These are phyloP conservation scores for Datura wrightii DNA, from an alignment of 257 asterid species.

Conservation along the genomic window DNA sequence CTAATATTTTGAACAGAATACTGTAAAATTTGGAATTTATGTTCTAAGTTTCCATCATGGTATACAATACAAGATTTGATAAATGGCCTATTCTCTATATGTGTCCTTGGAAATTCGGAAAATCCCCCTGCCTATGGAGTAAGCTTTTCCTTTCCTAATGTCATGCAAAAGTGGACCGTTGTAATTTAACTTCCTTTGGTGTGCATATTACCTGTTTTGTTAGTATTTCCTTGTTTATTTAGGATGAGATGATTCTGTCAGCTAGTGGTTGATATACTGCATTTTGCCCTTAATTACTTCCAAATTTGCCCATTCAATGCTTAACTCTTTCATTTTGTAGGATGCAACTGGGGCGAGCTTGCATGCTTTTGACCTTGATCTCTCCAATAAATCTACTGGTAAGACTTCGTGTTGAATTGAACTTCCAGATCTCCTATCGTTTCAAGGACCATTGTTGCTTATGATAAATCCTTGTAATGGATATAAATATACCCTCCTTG, in stretches of 20 bases:
- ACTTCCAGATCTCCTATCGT: not conserved
- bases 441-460: not conserved
- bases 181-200: not conserved
- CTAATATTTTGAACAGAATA: not conserved
- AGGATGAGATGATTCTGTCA: not conserved
- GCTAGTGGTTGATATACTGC: not conserved
- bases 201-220: not conserved
- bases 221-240: not conserved
- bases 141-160: not conserved
- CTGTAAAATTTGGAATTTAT: not conserved
- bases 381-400: conserved; percentile 58
- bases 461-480: conserved; percentile 5
- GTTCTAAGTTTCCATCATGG: conserved; percentile 1
- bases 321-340: conserved; percentile 1
- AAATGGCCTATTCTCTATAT: not conserved
- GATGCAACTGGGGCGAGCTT: conserved; percentile 36
- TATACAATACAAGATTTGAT: not conserved
- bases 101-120: not conserved
- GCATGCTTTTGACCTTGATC: conserved; percentile 79
- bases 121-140: conserved; percentile 15
- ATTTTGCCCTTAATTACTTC: conserved; percentile 13
- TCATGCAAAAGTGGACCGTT: not conserved
- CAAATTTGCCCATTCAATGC: not conserved
- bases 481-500: not conserved
- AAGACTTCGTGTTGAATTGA: conserved; percentile 32